Conservation (phyloP, 2,329 filamentous ascomycete genomes). For the Colletotrichum sp. region DNA sequence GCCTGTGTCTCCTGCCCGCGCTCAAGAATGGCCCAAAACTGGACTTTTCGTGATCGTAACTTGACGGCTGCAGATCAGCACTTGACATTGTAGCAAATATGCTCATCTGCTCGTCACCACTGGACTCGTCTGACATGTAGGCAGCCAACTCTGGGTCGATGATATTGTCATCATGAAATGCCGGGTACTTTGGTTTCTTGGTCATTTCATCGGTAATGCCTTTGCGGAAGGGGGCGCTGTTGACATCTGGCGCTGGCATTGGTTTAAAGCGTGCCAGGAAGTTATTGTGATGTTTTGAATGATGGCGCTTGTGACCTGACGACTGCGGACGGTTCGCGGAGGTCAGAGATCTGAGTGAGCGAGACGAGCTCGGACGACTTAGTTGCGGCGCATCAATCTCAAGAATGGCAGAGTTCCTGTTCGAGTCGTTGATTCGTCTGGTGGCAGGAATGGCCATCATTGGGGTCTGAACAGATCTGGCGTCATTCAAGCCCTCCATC, state of each 20-base stretch:
- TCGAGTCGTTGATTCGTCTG: conserved; percentile 73
- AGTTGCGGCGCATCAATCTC: conserved; percentile 88
- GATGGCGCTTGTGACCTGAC: conserved; percentile 80
- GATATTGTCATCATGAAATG: conserved; percentile 98
- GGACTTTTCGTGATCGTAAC: conserved; percentile 75
- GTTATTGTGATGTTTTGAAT: conserved; percentile 76
- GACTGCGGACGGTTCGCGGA: conserved; percentile 72
- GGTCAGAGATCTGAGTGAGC: conserved; percentile 80
- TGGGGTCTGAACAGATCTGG: conserved; percentile 65
- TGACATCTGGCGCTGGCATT: conserved; percentile 65
- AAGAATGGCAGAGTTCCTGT: conserved; percentile 84
- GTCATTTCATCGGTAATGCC: conserved; percentile 69
- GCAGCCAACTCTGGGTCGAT: conserved; percentile 95
- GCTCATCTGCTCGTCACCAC: conserved; percentile 89
- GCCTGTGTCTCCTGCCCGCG: conserved; percentile 76
- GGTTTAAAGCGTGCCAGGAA: conserved; percentile 78
- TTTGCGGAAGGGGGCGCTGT: conserved; percentile 87
- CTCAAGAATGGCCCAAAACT: conserved; percentile 76
- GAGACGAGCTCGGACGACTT: conserved; percentile 89
- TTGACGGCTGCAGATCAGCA: conserved; percentile 66
- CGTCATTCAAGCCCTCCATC: conserved; percentile 49
- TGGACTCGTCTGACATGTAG: conserved; percentile 96
- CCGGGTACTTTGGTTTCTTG: conserved; percentile 74
- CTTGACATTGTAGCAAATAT: conserved; percentile 80
- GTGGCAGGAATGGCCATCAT: conserved; percentile 76